Percentiles rank a stretch among this genome's conserved stretches.
These are phyloP conservation scores for Yamadazyma mexicana DNA, from an alignment of 1,139 yeast species.

Conservation along the genomic window DNA sequence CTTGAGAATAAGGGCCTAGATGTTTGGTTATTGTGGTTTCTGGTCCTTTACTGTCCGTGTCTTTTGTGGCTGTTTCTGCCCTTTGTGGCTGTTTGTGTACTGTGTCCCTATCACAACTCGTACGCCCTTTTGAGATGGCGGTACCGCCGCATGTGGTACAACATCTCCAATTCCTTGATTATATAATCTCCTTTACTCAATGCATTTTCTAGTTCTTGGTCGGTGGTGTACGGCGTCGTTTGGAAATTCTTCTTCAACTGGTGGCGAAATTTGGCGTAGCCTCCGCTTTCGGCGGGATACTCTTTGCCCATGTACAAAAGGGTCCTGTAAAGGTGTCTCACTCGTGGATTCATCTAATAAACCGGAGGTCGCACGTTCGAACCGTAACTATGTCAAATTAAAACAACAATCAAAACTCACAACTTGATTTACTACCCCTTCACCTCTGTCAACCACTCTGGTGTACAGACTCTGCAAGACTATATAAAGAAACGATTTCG, in stretches of 20 bases:
- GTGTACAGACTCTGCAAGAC: too few relatives aligned
- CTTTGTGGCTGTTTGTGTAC: too few relatives aligned
- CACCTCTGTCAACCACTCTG: too few relatives aligned
- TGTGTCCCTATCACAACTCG: too few relatives aligned
- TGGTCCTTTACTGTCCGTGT: too few relatives aligned
- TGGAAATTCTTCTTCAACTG: slow-evolving; percentile 22
- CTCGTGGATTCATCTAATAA: slow-evolving; percentile 30
- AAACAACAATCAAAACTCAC: too few relatives aligned
- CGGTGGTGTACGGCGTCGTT: slow-evolving; percentile 16
- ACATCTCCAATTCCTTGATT: slow-evolving; percentile 33
- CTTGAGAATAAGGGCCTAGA: slow-evolving; percentile 65
- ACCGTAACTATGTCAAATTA: too few relatives aligned
- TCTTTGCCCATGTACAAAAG: slow-evolving; percentile 38
- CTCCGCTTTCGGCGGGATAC: slow-evolving; percentile 35
- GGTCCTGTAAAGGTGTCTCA: slow-evolving; percentile 30
- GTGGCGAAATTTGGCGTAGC: slow-evolving; percentile 22
- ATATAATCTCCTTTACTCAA: slow-evolving; percentile 32
- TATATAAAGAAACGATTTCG: neutral
- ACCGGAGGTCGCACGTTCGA: too few relatives aligned
- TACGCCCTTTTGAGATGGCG: slow-evolving; percentile 35
- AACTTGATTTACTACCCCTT: too few relatives aligned
- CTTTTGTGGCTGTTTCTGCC: too few relatives aligned
- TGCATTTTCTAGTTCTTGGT: slow-evolving; percentile 24
- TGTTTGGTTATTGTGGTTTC: too few relatives aligned
- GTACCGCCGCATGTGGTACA: slow-evolving; percentile 31